Percentiles rank a stretch among this genome's conserved stretches.
phyloP scores from a whole-genome alignment of 129 eudicot genomes.

The Logfia minima region DNA sequence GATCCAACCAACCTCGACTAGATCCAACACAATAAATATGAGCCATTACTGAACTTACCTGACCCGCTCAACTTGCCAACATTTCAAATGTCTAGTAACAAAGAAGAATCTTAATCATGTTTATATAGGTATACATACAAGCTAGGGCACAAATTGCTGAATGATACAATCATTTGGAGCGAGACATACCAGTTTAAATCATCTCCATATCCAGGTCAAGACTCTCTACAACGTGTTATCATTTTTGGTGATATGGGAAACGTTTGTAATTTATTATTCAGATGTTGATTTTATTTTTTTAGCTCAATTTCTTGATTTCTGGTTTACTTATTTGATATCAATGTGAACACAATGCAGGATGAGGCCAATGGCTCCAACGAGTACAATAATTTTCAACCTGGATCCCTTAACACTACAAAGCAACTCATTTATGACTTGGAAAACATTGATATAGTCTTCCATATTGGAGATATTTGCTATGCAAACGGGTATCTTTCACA shows the following conservation, averaged over 20 bases:
- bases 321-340: not conserved
- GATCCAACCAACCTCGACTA: not conserved
- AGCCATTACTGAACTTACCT: too few relatives aligned
- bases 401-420: slow-evolving; percentile 69
- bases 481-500: slow-evolving; percentile 79
- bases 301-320: slow-evolving; percentile 1
- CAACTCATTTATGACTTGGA: slow-evolving; percentile 57
- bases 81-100: not conserved
- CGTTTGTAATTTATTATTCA: slow-evolving; percentile 32
- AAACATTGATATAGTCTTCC: slow-evolving; percentile 66
- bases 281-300: not conserved
- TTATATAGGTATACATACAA: slow-evolving; percentile 69
- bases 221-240: slow-evolving; percentile 62
- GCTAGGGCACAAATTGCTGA: slow-evolving; percentile 55
- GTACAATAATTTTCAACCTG: slow-evolving; percentile 62
- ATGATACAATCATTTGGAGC: slow-evolving; percentile 62
- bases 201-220: slow-evolving; percentile 71
- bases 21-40: not conserved
- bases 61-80: not conserved
- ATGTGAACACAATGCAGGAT: slow-evolving; percentile 45
- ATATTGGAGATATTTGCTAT: slow-evolving; percentile 78
- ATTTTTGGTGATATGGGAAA: slow-evolving; percentile 83
- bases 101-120: not conserved
- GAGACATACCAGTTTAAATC: slow-evolving; percentile 44
- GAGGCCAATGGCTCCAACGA: slow-evolving; percentile 81